These are phyloP conservation scores for Arxiozyma telluris DNA, from an alignment of 1,139 yeast species.

Conservation along the genomic window DNA sequence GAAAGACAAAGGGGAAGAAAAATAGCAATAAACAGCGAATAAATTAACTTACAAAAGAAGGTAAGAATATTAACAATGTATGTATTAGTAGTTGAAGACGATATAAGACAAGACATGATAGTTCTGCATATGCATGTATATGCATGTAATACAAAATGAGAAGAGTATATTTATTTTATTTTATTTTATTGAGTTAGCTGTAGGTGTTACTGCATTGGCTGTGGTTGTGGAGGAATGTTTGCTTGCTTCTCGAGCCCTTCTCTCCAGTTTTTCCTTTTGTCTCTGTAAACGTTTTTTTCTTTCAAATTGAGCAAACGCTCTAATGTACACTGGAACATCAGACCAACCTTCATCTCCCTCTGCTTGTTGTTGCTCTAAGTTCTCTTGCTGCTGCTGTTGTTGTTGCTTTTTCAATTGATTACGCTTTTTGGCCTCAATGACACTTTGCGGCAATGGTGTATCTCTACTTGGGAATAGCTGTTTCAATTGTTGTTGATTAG, in stretches of 20 bases:
- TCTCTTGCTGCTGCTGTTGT: background rate
- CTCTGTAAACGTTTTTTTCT: constrained; percentile 41
- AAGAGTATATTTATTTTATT: no score
- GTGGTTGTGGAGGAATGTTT: background rate
- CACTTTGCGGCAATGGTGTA: constrained; percentile 29
- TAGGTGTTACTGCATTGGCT: background rate
- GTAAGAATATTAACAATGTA: background rate
- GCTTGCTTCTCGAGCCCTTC: background rate
- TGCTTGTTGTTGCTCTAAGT: constrained; percentile 5
- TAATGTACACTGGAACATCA: constrained; percentile 64
- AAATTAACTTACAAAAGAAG: background rate
- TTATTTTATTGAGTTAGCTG: background rate
- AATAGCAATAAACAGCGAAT: no score
- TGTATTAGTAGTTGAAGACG: background rate
- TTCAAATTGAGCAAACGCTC: constrained; percentile 79
- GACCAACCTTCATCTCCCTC: constrained; percentile 44
- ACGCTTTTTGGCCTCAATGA: constrained; percentile 23
- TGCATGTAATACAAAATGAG: no score
- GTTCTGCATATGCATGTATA: no score
- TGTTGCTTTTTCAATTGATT: constrained; percentile 9
- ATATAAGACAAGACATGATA: background rate
- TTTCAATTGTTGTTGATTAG: background rate
- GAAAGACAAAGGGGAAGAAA: background rate
- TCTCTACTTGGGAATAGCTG: constrained; percentile 27
- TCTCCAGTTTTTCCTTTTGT: constrained; percentile 3